Percentiles rank a stretch among this genome's conserved stretches.
phyloP scores from a whole-genome alignment of 2,329 filamentous ascomycete species.

The Fusarium brevicatenulatum region DNA sequence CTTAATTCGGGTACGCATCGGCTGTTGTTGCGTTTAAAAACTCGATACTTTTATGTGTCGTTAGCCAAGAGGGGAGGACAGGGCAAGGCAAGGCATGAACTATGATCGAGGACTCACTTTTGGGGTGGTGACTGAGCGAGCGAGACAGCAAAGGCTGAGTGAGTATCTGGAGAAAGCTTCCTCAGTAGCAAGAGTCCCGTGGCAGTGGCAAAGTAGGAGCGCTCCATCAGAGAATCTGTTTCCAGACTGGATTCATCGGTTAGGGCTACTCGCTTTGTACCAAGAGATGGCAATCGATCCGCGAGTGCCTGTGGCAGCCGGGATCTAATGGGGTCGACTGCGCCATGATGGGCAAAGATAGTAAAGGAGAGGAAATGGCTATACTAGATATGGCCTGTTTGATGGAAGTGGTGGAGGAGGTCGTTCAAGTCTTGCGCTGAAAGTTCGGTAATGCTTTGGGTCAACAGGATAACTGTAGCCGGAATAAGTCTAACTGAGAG shows the following conservation, averaged over 20 bases:
- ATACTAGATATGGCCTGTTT: not conserved
- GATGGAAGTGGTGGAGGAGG: not conserved
- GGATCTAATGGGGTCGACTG: not conserved
- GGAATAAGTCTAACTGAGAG: not conserved
- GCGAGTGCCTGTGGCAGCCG: fast-evolving
- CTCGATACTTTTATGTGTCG: not conserved
- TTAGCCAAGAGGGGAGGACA: not conserved
- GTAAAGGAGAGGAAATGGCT: not conserved
- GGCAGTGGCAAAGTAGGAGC: not conserved
- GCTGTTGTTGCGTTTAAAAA: not conserved
- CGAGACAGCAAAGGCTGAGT: not conserved
- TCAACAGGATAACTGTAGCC: not conserved
- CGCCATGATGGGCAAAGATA: not conserved
- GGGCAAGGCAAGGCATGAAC: too few species aligned
- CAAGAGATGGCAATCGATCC: not conserved
- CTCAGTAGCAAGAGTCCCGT: not conserved
- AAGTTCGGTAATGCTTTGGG: not conserved
- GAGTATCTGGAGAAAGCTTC: not conserved
- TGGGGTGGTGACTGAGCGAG: not conserved
- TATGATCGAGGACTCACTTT: not conserved
- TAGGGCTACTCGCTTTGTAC: not conserved
- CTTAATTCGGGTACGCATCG: not conserved
- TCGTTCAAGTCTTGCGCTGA: fast-evolving
- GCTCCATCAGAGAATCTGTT: not conserved
- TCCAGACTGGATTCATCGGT: not conserved